phyloP scores from a whole-genome alignment of 495 filamentous ascomycete species.

The Talaromyces borbonicus region DNA sequence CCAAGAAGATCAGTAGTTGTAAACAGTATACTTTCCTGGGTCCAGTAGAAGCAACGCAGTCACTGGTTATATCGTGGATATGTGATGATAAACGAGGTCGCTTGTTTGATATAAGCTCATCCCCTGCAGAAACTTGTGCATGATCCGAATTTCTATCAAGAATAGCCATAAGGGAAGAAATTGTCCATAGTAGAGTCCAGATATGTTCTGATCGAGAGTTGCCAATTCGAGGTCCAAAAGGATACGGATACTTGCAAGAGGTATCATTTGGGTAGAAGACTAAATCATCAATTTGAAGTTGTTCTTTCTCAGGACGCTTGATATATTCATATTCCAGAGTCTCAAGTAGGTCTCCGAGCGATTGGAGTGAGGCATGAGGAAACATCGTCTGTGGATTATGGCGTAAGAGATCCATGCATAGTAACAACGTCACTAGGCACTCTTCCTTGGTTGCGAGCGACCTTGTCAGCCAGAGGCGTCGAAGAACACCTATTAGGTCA shows the following conservation, averaged over 20 bases:
- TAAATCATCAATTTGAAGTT: constrained; percentile 68
- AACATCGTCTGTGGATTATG: constrained; percentile 18
- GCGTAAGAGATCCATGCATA: constrained; percentile 32
- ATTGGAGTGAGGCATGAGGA: constrained; percentile 18
- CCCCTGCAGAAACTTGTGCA: background rate
- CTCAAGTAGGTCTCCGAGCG: constrained; percentile 47
- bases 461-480: constrained; percentile 63
- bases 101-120: constrained; percentile 38
- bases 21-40: constrained; percentile 55
- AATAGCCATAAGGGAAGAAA: constrained; percentile 24
- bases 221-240: constrained; percentile 32
- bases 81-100: constrained; percentile 47
- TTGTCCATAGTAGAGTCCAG: constrained; percentile 37
- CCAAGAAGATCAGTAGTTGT: constrained; percentile 69
- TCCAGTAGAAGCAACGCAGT: constrained; percentile 44
- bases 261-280: constrained; percentile 37
- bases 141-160: constrained; percentile 16
- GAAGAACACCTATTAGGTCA: constrained; percentile 60
- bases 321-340: constrained; percentile 64
- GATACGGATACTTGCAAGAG: constrained; percentile 8
- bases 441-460: constrained; percentile 54
- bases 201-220: constrained; percentile 36
- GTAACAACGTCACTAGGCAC: constrained; percentile 61
- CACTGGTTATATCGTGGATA: constrained; percentile 52
- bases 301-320: constrained; percentile 55